Base-by-base conservation (phyloP, 1,284 basidiomycete species). In the Ganoderma sp. region DNA sequence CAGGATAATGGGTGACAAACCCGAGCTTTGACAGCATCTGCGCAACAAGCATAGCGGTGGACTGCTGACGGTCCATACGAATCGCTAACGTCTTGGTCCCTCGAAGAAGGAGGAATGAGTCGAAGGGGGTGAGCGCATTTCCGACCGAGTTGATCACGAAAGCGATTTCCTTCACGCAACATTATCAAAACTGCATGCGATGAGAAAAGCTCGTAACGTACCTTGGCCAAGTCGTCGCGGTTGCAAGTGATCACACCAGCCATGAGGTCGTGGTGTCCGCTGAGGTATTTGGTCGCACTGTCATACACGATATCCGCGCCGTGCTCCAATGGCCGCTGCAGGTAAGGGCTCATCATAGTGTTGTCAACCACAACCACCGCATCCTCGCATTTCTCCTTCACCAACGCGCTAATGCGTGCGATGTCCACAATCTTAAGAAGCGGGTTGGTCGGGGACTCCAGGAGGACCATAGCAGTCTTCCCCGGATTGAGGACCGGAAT, bases 341-440 rank as follows among this genome's bases (percentile, higher is more conserved):
- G 87, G 81, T 99, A 99, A 12, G 98, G 98, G 76, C 96, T 98
- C 97, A 99, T 98, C 98, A 99, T 99, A 71, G 98, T 99, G 81
- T 99, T 99, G 81, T 99, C 98, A 32, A 97, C 95, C 39, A 98
- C 94, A 70, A 98, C 84, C 74, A 97, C 78, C 0, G 96, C 96
- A 74, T 92, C 85, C 19, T 93, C 93, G 22, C 92, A 90, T 56
- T 88, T 87, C 73, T 90, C 88, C 78, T 96, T 95, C 71, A 97
- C 93, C 73, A 93, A 85, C 63, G 87, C 85, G 70, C 91, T 90
- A 73, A 98, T 95, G 34, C 84, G 84, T 12, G 91, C 91, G 67
- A 99, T 86, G 80, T 99, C 98, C 56, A 91, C 94, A 71, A 99
- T 94, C 82, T 99, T 98, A 73, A 99, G 88, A 43, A 99, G 85